Base-by-base conservation (phyloP, 2,329 filamentous ascomycete species). In the Coniochaeta hoffmannii region DNA sequence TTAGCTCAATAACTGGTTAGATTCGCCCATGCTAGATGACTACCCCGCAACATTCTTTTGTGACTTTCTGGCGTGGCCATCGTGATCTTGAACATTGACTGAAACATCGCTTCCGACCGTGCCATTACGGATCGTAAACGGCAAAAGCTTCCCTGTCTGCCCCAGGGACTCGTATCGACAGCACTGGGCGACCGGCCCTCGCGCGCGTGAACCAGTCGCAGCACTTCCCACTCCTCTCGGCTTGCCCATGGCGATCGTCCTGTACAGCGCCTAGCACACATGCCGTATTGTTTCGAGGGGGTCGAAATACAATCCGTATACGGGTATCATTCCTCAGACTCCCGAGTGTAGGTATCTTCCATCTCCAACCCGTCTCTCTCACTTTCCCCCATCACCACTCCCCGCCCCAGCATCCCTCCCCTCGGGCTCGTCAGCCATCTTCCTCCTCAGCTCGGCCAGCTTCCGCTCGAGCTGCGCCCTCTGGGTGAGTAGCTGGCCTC, bases 401-500 rank as follows among this genome's bases (percentile, higher is more conserved):
- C 28, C 50, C 11, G 24, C 30, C 41, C 54, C 50, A 24, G 19
- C 50, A 53, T 34, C 35, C 50, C 55, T 26, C 19, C 15, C 15
- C 34, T 49, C 50, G 52, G 38, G 55, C 38, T 53, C 53, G 4
- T 51, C 57, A 12, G 55, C 60, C 53, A 71, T 67, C 53, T 68
- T 60, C 52, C 59, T 60, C 31, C 62, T 59, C 44, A 71, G 36
- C 7, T 57, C 58, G 1, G 38, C 59, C n/a, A 70, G 58, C 62
- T 71, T 71, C 32, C 49, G 56, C 55, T 70, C 66, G 35, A 70
- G 58, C 44, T 64, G 59, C 4, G 28, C 50, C 58, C 62, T 66
- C 36, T 65, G 56, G 46, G 54, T 59, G 10, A 63, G 19, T 5
- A 71, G 60, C 4, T 60, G 59, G 0, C 53, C 57, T 11, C 60